Evolutionary conservation across 2,329 filamentous ascomycete genomes (phyloP).

Genomic region (Talaromyces sp.): DNA sequence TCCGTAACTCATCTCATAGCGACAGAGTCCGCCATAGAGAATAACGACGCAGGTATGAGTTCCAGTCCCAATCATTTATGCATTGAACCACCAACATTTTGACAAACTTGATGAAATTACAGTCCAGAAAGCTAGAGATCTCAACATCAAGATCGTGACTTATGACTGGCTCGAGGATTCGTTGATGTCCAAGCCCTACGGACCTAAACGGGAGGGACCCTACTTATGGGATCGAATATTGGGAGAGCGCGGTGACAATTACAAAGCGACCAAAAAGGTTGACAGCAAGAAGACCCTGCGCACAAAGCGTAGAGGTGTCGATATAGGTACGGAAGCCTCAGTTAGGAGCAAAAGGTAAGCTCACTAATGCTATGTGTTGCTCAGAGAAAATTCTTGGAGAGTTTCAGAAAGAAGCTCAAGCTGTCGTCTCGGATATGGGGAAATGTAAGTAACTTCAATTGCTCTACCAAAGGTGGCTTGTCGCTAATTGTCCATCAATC

Average conservation of each 20-base stretch:
- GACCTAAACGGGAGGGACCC: constrained; percentile 30
- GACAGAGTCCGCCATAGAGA: constrained; percentile 56
- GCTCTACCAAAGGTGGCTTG: neutral
- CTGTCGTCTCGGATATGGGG: constrained; percentile 20
- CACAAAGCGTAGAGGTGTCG: constrained; percentile 6
- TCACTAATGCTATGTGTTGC: too few species aligned
- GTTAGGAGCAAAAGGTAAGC: neutral
- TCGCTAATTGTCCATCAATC: constrained; percentile 2
- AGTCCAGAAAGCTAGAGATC: constrained; percentile 39
- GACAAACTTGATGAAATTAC: neutral
- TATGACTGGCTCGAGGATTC: constrained; percentile 47
- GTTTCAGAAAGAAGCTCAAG: constrained; percentile 19
- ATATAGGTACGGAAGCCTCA: constrained; percentile 8
- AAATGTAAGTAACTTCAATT: constrained; percentile 15
- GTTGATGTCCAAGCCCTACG: constrained; percentile 27
- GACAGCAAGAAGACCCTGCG: constrained; percentile 8
- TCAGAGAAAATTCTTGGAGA: constrained; percentile 15
- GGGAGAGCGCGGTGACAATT: constrained; percentile 25
- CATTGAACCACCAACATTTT: neutral
- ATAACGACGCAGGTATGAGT: constrained; percentile 38
- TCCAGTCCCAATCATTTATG: neutral
- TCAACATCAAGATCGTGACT: constrained; percentile 41
- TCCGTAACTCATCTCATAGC: constrained; percentile 69
- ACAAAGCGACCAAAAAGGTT: constrained; percentile 1
- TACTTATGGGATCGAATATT: constrained; percentile 39